Conservation (phyloP, 805 yeast genomes). For the Ogataea pignaliae region DNA sequence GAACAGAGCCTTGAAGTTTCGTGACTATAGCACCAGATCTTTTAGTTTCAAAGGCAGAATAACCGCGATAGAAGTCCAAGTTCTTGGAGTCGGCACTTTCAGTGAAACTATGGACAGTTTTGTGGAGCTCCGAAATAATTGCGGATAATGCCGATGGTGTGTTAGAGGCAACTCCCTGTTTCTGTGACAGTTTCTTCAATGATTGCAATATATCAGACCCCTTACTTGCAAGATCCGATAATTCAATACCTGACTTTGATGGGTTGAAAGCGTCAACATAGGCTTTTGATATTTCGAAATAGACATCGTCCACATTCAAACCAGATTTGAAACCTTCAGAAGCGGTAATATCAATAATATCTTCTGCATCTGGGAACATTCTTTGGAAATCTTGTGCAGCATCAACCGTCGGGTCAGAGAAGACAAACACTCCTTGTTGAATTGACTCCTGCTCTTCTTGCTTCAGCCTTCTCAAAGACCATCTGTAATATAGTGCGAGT, state of each 20-base stretch:
- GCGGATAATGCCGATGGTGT: constrained; percentile 32
- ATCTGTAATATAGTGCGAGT: constrained; percentile 65
- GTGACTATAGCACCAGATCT: constrained; percentile 49
- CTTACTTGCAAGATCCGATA: constrained; percentile 32
- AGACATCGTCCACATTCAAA: constrained; percentile 40
- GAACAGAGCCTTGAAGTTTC: constrained; percentile 40
- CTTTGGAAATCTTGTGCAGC: constrained; percentile 72
- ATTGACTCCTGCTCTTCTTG: constrained; percentile 59
- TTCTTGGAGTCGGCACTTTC: constrained; percentile 17
- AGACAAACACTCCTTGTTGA: constrained; percentile 61
- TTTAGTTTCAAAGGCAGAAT: constrained; percentile 55
- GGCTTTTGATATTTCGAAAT: constrained; percentile 42
- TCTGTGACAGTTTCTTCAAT: constrained; percentile 22
- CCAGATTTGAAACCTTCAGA: constrained; percentile 17
- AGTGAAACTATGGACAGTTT: constrained; percentile 29
- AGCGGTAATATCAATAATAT: constrained; percentile 40
- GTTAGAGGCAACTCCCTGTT: constrained; percentile 18
- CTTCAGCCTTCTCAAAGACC: constrained; percentile 72
- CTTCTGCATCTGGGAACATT: constrained; percentile 88
- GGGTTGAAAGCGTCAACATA: constrained; percentile 42
- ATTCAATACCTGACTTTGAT: constrained; percentile 5
- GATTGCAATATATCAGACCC: constrained; percentile 36
- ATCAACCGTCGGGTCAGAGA: constrained; percentile 57
- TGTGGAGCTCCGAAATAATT: constrained; percentile 30
- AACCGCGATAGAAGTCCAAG: constrained; percentile 64